Base-by-base conservation (phyloP, 2,329 filamentous ascomycete genomes). In the Colletotrichum sp. region DNA sequence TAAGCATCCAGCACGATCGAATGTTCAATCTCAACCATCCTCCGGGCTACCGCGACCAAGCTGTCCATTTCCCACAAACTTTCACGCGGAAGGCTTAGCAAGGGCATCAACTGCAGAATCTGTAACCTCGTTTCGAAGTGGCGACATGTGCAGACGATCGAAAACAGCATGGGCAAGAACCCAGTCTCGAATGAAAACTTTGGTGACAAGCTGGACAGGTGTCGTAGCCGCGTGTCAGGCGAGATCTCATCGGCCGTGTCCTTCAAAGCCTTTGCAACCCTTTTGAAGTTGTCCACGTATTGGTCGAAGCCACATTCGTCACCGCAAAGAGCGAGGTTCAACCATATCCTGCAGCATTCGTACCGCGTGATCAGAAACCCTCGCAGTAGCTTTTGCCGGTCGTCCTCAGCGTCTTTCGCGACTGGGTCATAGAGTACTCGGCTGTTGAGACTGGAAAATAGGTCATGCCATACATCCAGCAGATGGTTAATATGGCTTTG, bases 241-340 rank as follows among this genome's bases (percentile, higher is more conserved):
- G 34, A 64, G 2, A 68, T 48, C 28, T 61, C 38, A 3, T 30
- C 26, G 12, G 61, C 64, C 14, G 62, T 73, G 13, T 28, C 14
- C n/a, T 38, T 32, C 2, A 75, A 58, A 6, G 52, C 16, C 24
- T 65, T 69, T 1, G 48, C 73, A 2, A 75, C 26, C 7, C 64
- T 63, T 21, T 55, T 64, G 63, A 69, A 75, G 18, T 73, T 75
- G 14, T 59, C 10, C n/a, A 75, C 1, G 16, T 34, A 76, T 24
- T 43, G 68, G n/a, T 76, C 74, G 7, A 62, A 74, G 0, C 65
- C 71, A 5, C 36, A 64, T 32, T 74, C 58, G 30, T 80, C 75
- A 2, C 66, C 62, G 72, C 87, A 85, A 48, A 83, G 86, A 3
- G 76, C 79, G 32, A 78, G 84, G 74, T 87, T 75, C 10, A 73